Conservation (phyloP, 2,329 filamentous ascomycete species). For the Fusarium musae region DNA sequence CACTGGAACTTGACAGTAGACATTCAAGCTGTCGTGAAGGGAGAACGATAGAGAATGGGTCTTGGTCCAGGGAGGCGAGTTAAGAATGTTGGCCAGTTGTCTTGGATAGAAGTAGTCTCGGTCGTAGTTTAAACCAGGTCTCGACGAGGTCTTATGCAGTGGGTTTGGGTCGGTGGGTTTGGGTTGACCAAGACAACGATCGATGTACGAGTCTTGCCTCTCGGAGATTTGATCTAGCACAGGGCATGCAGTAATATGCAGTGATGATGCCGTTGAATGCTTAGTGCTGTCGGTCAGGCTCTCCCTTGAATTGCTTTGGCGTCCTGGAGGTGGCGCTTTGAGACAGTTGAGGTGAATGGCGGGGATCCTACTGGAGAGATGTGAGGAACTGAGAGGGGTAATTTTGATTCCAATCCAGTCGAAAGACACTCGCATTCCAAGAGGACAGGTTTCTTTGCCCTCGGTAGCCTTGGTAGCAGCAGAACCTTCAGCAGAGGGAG, state of each 20-base stretch:
- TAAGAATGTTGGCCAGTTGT: conserved; percentile 53
- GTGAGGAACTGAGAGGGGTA: conserved; percentile 48
- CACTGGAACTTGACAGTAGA: conserved; percentile 67
- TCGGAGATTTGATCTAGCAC: conserved; percentile 55
- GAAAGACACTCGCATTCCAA: conserved; percentile 54
- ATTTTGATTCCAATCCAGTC: conserved; percentile 50
- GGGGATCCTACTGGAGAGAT: conserved; percentile 49
- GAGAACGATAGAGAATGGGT: conserved; percentile 50
- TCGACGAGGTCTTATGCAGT: conserved; percentile 53
- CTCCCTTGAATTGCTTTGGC: conserved; percentile 50
- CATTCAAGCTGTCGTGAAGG: conserved; percentile 63
- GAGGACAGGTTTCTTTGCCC: conserved; percentile 46
- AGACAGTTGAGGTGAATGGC: conserved; percentile 49
- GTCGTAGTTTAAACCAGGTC: conserved; percentile 51
- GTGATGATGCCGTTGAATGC: conserved; percentile 47
- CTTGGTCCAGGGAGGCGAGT: conserved; percentile 42
- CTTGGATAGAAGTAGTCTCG: conserved; percentile 51
- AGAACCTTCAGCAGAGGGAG: conserved; percentile 20
- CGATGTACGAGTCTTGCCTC: conserved; percentile 44
- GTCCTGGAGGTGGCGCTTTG: conserved; percentile 49
- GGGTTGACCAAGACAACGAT: conserved; percentile 46
- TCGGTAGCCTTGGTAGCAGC: conserved; percentile 39
- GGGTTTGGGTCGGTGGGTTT: conserved; percentile 44
- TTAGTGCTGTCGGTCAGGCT: conserved; percentile 47
- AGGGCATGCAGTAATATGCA: conserved; percentile 46